Evolutionary conservation across 371 early-diverging fungal species (phyloP), one percentile per base, ranked within the genome.

Genomic region (Mortierella sp.): DNA sequence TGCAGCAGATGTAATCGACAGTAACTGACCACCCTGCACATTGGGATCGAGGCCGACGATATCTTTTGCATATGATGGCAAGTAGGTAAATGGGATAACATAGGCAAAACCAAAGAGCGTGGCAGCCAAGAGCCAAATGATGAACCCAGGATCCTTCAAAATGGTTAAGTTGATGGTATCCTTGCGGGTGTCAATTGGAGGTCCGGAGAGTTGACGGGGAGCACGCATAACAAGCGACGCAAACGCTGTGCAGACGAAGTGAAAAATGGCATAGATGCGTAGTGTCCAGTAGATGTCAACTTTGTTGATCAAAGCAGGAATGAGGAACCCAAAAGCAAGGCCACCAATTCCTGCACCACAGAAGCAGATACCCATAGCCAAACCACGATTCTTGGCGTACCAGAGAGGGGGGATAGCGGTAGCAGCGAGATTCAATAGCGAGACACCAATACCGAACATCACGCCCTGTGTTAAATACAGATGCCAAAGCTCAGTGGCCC

Each of bases 321-420:
- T 85, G 8, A 88, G 83, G 58, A 90, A 89, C n/a, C 91, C 85
- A n/a, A 92, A 62, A 47, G 84, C 67, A 24, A 94, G 75, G 32
- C 93, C 94, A 52, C 94, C 94, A n/a, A 93, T 67, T 60, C 92
- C 91, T 1, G 89, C 88, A 3, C 95, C 94, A 5, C 92, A 84
- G 71, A 92, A 87, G 15, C 92, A 91, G 10, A 94, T 70, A 8
- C 95, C 95, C n/a, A 91, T 89, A 1, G 94, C 95, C 33, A 93
- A 70, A 2, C 93, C 93, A 21, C 94, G 88, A 52, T 86, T 67
- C 60, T 86, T 88, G 58, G 78, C 69, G 69, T 94, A 96, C 92
- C 92, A 95, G 60, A 95, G 92, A 21, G 90, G 85, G 0, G 92
- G 88, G 6, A 92, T 87, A 9, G 89, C 84, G 15, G 93, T 84